Base-by-base conservation (phyloP, 2,329 filamentous ascomycete species). In the Eutypella sp. region DNA sequence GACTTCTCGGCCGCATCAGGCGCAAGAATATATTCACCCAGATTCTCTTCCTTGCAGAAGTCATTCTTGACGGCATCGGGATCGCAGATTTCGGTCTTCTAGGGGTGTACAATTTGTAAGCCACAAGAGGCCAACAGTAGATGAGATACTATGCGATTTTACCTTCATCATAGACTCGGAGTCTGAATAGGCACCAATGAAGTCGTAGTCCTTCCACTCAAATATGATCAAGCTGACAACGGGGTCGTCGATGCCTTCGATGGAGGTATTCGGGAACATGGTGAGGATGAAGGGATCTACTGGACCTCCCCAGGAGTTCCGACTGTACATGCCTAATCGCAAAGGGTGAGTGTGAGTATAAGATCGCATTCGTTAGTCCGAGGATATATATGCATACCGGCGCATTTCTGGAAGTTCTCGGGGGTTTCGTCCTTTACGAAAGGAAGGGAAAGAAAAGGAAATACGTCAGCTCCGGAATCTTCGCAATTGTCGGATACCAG, bases 241-340 rank as follows among this genome's bases (percentile, higher is more conserved):
- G 5, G 87, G 85, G 63, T 95, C 86, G 39, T 77, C 71, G 46
- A 83, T 74, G 25, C 78, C 76, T 47, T 78, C 70, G 58, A 79
- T 65, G 69, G 74, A 61, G 69, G 76, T 67, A 52, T 80, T 76
- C 34, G 85, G 69, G 60, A 96, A 95, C 62, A 89, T 89, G 65
- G 89, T 78, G 56, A 86, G 77, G 65, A 97, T 96, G 70, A 89
- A 95, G 18, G 92, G 92, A 57, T 96, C 89, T 49, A 89, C 79
- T 29, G 82, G 79, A 48, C 92, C 92, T 57, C 89, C 89, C 92
- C 92, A 97, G 42, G 85, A 79, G 60, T 82, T 87, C 63, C 82
- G 84, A 70, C 87, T 91, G 73, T 96, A 97, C 91, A 97, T 96
- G 71, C 92, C 89, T 73, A 76, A 73, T 45, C 13, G 22, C 34